Percentiles rank a stretch among this genome's conserved stretches.
Evolutionary conservation across 2,329 filamentous ascomycete genomes (phyloP).

Genomic region (Aureobasidium lini): DNA sequence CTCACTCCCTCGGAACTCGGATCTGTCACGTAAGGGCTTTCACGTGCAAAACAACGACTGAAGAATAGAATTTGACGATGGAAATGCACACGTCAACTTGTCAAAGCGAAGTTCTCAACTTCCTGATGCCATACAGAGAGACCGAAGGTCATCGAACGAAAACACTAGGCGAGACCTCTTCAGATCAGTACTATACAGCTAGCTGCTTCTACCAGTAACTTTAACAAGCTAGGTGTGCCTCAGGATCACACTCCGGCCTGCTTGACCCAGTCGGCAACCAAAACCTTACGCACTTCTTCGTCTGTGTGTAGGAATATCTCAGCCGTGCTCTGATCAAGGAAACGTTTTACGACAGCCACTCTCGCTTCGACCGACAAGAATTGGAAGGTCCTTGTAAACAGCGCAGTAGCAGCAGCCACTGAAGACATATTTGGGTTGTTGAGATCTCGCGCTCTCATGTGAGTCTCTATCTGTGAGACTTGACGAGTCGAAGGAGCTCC

Average conservation of each 20-base stretch:
- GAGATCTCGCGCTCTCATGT: background rate
- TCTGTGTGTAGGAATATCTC: background rate
- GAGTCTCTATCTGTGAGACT: background rate
- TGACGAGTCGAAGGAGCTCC: background rate
- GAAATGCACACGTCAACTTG: too few species aligned
- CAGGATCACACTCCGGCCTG: background rate
- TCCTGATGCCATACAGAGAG: too few species aligned
- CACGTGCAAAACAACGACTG: background rate
- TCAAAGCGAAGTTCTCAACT: too few species aligned
- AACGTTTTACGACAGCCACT: background rate
- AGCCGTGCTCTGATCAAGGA: background rate
- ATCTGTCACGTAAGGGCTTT: background rate
- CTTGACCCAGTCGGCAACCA: background rate
- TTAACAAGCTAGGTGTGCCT: background rate
- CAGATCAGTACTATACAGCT: too few species aligned
- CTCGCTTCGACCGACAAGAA: background rate
- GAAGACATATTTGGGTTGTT: background rate
- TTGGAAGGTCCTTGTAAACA: background rate
- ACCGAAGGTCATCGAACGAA: too few species aligned
- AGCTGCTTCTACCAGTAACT: too few species aligned
- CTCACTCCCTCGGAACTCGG: background rate
- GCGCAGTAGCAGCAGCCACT: background rate
- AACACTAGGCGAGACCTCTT: too few species aligned
- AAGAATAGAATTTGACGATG: too few species aligned
- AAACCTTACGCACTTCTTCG: background rate